Percentiles rank a stretch among this genome's conserved stretches.
Evolutionary conservation across 495 filamentous ascomycete species (phyloP).

Genomic region (Tricharina praecox): DNA sequence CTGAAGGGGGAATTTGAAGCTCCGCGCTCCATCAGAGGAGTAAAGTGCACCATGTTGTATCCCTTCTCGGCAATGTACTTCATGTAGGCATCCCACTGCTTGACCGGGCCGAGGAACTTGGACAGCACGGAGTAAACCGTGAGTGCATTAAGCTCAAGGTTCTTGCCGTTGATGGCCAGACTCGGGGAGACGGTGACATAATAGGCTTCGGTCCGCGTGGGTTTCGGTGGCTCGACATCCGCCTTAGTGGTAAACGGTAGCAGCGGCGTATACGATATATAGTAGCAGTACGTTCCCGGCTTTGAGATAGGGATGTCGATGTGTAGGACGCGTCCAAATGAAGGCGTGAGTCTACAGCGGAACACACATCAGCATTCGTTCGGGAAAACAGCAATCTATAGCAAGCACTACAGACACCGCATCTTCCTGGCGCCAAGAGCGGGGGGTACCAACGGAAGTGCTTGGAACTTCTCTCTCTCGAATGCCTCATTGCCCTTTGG

Average conservation of each 20-base stretch:
- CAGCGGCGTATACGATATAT: constrained; percentile 77
- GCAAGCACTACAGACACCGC: too few relatives aligned
- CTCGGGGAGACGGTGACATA: constrained; percentile 86
- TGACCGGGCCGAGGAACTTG: constrained; percentile 88
- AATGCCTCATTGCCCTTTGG: constrained; percentile 60
- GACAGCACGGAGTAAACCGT: constrained; percentile 90
- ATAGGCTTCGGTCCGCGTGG: constrained; percentile 53
- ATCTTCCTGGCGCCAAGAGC: too few relatives aligned
- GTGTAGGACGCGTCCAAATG: constrained; percentile 80
- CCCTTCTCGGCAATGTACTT: constrained; percentile 69
- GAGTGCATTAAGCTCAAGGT: constrained; percentile 66
- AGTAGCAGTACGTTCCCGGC: constrained; percentile 91
- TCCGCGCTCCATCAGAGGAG: constrained; percentile 76
- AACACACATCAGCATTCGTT: too few relatives aligned
- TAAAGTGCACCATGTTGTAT: constrained; percentile 99
- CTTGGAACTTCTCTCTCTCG: constrained; percentile 55
- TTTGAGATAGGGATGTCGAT: constrained; percentile 69
- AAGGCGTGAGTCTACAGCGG: constrained; percentile 71
- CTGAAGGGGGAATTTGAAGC: constrained; percentile 93
- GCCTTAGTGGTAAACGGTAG: constrained; percentile 40
- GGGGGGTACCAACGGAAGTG: constrained; percentile 58
- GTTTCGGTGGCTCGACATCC: constrained; percentile 30
- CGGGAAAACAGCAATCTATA: too few relatives aligned
- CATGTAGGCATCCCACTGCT: constrained; percentile 72
- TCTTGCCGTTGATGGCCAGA: constrained; percentile 50